Conservation (phyloP, 2,329 filamentous ascomycete species). For the Alternaria infectoria region DNA sequence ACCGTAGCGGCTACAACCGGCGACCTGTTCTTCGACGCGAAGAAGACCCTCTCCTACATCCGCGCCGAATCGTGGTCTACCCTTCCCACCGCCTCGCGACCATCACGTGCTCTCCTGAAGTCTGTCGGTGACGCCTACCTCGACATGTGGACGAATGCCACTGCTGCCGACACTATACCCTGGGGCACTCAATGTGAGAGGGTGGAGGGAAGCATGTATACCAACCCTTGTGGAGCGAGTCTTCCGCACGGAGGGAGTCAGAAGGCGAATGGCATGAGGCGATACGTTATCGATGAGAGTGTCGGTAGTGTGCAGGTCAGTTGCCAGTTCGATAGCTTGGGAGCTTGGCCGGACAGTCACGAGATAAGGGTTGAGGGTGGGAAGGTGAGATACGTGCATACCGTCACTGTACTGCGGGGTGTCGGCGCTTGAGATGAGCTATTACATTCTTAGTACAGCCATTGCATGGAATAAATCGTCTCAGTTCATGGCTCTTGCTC, state of each 20-base stretch:
- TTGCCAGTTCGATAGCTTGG: slow-evolving; percentile 40
- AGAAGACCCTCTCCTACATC: slow-evolving; percentile 35
- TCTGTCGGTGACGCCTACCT: slow-evolving; percentile 38
- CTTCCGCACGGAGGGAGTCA: slow-evolving; percentile 33
- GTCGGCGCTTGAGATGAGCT: not conserved
- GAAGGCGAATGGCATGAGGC: slow-evolving; percentile 36
- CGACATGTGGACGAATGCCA: slow-evolving; percentile 42
- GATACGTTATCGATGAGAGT: slow-evolving; percentile 39
- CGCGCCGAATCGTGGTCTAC: slow-evolving; percentile 33
- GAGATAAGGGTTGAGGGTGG: slow-evolving; percentile 36
- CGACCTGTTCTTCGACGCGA: slow-evolving; percentile 39
- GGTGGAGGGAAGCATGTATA: slow-evolving; percentile 33
- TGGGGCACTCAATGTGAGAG: slow-evolving; percentile 40
- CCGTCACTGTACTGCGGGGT: slow-evolving; percentile 33
- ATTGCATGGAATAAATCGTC: not conserved
- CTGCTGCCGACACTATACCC: slow-evolving; percentile 35
- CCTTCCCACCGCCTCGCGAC: slow-evolving; percentile 22
- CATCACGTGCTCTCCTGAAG: slow-evolving; percentile 35
- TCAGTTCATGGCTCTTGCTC: not conserved
- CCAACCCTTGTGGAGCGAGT: slow-evolving; percentile 32
- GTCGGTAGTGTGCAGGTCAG: slow-evolving; percentile 37
- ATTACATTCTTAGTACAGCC: not conserved
- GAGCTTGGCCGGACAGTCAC: slow-evolving; percentile 36
- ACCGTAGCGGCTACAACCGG: slow-evolving; percentile 38
- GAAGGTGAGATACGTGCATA: slow-evolving; percentile 43